Conservation (phyloP, 106 monocot genomes). For the Triglochin maritima region DNA sequence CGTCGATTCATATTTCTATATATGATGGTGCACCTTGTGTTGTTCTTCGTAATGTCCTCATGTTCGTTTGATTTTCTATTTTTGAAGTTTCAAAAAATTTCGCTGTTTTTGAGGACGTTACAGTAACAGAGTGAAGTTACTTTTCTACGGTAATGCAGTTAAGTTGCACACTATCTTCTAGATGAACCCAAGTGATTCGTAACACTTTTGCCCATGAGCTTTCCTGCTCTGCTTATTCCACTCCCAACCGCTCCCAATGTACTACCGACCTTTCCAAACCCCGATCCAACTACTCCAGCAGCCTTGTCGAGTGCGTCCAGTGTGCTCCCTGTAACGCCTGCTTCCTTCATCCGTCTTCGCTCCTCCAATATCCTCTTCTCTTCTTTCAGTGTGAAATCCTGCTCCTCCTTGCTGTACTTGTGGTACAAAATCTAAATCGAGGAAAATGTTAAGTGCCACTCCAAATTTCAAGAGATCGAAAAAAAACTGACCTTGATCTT, state of each 20-base stretch:
- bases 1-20: no score
- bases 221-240: constrained; percentile 67
- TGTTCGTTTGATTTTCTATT: no score
- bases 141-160: no score
- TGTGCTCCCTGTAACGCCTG: constrained; percentile 72
- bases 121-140: no score
- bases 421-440: constrained; percentile 52
- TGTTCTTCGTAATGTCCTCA: no score
- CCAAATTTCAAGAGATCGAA: not conserved
- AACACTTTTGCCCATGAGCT: constrained; percentile 54
- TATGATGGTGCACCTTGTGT: no score
- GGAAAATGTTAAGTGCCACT: not conserved
- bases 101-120: no score
- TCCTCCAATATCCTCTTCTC: constrained; percentile 64
- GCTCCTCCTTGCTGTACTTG: constrained; percentile 64
- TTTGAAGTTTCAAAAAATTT: no score
- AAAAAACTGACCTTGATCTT: constrained; percentile 52
- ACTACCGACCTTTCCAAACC: constrained; percentile 44
- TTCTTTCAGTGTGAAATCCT: constrained; percentile 41
- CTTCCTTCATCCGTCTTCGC: constrained; percentile 64
- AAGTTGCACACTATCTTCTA: no score
- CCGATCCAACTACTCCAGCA: constrained; percentile 39
- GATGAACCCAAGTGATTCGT: constrained; percentile 5
- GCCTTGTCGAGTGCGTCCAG: constrained; percentile 78
- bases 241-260: constrained; percentile 46